phyloP scores from a whole-genome alignment of 23 red algal species.

The Gracilaria gracilis region DNA sequence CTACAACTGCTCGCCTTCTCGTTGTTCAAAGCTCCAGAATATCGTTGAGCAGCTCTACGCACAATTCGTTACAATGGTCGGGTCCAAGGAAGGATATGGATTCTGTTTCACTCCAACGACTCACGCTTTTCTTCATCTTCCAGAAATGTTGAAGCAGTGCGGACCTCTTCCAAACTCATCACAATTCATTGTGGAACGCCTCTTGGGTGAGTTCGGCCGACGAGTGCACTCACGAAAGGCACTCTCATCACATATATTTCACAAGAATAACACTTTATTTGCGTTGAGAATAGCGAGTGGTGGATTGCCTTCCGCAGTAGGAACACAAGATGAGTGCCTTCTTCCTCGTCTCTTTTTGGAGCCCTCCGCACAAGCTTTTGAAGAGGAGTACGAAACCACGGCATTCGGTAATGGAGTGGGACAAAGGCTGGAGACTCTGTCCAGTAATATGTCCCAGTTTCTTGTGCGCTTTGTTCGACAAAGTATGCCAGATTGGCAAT shows the following conservation, averaged over 20 bases:
- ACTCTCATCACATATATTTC: background rate
- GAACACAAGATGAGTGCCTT: background rate
- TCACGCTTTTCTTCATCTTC: constrained; percentile 9
- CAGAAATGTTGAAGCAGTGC: background rate
- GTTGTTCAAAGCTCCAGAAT: no score
- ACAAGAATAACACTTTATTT: constrained; percentile 1
- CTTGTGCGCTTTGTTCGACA: no score
- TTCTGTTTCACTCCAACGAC: constrained; percentile 28
- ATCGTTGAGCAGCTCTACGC: no score
- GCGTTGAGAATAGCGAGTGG: background rate
- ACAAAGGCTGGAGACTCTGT: no score
- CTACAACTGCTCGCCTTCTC: no score
- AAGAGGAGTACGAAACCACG: no score
- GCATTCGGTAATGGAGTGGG: no score
- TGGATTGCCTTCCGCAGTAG: no score
- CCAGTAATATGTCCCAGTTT: no score
- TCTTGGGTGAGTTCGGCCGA: background rate
- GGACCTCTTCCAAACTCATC: background rate
- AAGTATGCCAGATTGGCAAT: no score
- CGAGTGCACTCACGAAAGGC: background rate
- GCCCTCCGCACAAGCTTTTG: background rate
- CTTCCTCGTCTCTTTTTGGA: background rate
- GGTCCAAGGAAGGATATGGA: background rate
- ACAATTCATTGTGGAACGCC: constrained; percentile 19
- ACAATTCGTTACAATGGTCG: background rate